Conservation (phyloP, 257 asterid genomes). For the Verbena officinalis region DNA sequence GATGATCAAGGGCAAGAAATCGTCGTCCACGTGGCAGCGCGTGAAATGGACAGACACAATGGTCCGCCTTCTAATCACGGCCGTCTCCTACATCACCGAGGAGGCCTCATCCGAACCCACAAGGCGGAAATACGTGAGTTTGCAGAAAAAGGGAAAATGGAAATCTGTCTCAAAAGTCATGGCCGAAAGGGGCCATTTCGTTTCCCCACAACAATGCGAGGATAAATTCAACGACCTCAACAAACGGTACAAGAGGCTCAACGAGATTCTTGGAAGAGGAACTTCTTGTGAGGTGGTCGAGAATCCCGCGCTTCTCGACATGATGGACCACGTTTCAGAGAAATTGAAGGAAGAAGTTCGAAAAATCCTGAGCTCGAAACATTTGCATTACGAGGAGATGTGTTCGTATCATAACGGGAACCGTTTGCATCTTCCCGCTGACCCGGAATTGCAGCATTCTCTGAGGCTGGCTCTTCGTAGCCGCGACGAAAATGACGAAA, state of each 20-base stretch:
- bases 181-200: constrained; percentile 85
- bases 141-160: constrained; percentile 83
- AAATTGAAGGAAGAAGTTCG: constrained; percentile 79
- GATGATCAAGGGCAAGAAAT: constrained; percentile 51
- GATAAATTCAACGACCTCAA: constrained; percentile 90
- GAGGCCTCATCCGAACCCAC: constrained; percentile 52
- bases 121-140: constrained; percentile 51
- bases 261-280: constrained; percentile 86
- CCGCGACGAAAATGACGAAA: constrained; percentile 59
- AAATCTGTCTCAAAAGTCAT: constrained; percentile 79
- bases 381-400: constrained; percentile 92
- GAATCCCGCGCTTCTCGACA: constrained; percentile 64
- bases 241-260: constrained; percentile 85
- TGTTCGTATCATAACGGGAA: constrained; percentile 84
- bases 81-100: constrained; percentile 77
- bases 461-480: constrained; percentile 66
- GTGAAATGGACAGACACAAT: constrained; percentile 59
- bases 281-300: constrained; percentile 89
- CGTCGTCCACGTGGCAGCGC: constrained; percentile 56
- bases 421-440: constrained; percentile 73
- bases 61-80: constrained; percentile 70
- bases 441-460: constrained; percentile 70
- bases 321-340: constrained; percentile 68
- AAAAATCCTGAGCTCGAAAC: constrained; percentile 77
- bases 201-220: constrained; percentile 93